Evolutionary conservation across 768 basidiomycete species (phyloP).

Genomic region (Psilocybe subaeruginosa): DNA sequence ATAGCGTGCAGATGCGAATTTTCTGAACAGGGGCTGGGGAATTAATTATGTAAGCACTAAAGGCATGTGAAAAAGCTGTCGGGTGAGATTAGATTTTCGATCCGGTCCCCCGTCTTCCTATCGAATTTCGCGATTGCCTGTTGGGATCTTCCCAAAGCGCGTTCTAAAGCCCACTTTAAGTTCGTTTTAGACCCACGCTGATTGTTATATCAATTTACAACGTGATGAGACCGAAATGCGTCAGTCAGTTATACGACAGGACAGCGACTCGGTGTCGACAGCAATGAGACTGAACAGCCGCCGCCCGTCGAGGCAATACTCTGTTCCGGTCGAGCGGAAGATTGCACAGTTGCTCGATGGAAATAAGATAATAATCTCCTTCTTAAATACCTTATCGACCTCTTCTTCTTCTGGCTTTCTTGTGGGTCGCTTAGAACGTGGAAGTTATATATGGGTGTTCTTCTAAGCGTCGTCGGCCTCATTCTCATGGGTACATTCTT

Average conservation of each 20-base stretch:
- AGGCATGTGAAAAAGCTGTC: not conserved
- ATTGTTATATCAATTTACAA: not conserved
- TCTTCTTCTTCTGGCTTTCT: slow-evolving; percentile 2
- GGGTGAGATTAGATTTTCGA: not conserved
- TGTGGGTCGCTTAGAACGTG: slow-evolving; percentile 7
- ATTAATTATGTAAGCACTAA: not conserved
- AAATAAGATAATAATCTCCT: slow-evolving; percentile 8
- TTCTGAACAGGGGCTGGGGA: not conserved
- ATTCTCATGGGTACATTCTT: slow-evolving; percentile 39
- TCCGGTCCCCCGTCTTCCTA: not conserved
- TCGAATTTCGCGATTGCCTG: not conserved
- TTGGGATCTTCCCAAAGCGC: not conserved
- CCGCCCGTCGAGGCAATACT: slow-evolving; percentile 13
- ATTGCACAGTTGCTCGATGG: slow-evolving; percentile 1
- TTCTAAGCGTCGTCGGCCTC: slow-evolving; percentile 31
- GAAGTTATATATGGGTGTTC: slow-evolving; percentile 20
- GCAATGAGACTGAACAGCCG: not conserved
- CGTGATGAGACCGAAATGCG: not conserved
- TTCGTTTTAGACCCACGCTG: not conserved
- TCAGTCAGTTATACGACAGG: not conserved
- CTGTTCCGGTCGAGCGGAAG: slow-evolving; percentile 14
- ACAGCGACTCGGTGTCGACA: slow-evolving; percentile 7
- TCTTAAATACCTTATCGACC: slow-evolving; percentile 9
- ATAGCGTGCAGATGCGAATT: too few relatives aligned
- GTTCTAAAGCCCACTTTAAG: not conserved